A percentile compares a stretch with the other conserved stretches of the same genome.
Conservation (phyloP, 306 rosid species). For the Citrullus amarus region DNA sequence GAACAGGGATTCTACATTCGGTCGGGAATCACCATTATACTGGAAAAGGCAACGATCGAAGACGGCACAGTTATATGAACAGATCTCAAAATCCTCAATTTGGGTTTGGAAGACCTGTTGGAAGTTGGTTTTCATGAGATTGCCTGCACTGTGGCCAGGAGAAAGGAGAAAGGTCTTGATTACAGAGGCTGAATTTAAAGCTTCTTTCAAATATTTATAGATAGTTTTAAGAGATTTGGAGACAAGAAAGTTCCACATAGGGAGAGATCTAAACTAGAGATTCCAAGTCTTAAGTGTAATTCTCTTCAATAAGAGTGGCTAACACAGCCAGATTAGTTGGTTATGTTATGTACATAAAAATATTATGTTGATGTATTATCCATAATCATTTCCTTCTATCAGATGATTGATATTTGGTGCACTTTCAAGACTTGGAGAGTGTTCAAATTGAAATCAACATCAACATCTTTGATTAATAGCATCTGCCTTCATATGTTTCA, state of each 20-base stretch:
- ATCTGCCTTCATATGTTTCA: too few relatives aligned
- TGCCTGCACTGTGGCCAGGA: neutral
- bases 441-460: too few relatives aligned
- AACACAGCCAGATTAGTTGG: neutral
- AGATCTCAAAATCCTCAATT: neutral
- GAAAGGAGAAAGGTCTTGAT: neutral
- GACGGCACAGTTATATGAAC: slow-evolving; percentile 57
- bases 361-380: neutral
- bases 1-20: slow-evolving; percentile 77
- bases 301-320: neutral
- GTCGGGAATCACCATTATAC: slow-evolving; percentile 54
- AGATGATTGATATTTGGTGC: too few relatives aligned
- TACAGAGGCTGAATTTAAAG: neutral
- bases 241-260: neutral
- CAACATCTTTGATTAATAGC: too few relatives aligned
- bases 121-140: neutral
- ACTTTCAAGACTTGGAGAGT: too few relatives aligned
- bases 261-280: too few relatives aligned
- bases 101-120: neutral
- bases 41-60: slow-evolving; percentile 63
- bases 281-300: neutral
- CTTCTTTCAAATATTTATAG: neutral
- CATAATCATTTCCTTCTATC: too few relatives aligned
- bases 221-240: neutral
- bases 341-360: neutral